Base-by-base conservation (phyloP, 257 asterid genomes). In the Petunia axillaris region DNA sequence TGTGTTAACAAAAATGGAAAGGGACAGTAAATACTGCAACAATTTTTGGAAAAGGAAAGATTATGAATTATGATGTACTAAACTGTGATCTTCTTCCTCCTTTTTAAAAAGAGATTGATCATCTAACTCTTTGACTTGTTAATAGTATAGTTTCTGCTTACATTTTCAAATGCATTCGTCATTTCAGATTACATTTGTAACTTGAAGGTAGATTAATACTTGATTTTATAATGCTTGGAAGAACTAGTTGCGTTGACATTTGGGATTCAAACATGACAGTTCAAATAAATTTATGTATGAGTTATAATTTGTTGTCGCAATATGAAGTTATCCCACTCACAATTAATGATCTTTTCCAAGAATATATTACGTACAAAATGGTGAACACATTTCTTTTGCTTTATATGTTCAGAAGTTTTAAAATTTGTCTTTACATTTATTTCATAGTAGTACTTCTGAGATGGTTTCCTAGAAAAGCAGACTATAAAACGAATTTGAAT, bases 201-300 rank as follows among this genome's bases (percentile, higher is more conserved):
- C 74, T 65, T 50, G 5, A 66, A 14, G 48, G 52, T 66, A 53
- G 75, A 66, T 66, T 40, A 7, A 36, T 66, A 40, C 38, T 15
- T 15, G 14, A 66, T 66, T 14, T 48, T 71, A 48, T 71, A 48
- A 46, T 48, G 25, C 43, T 46, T 25, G n/a, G 41, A 52, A 25
- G 25, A 71, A 48, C 59, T 9, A 46, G n/a, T 25, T 71, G 60
- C 41, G 48, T 71, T 71, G 77, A 71, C 58, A 46, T 70, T 46
- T 70, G 41, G 15, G 41, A 44, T 65, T 68, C 5, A 46, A 70
- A 16, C 2, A 65, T 40, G 74, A 40, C 74, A 40, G 38, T 10
- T 40, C 40, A 39, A 6, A 15, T 11, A 14, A 66, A 64, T 13
- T 64, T 38, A 38, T 5, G 75, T 15, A 6, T 15, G 53, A 40